These are phyloP conservation scores for Thalia dealbata DNA, from an alignment of 176 grass and related monocot genomes.

Conservation along the genomic window DNA sequence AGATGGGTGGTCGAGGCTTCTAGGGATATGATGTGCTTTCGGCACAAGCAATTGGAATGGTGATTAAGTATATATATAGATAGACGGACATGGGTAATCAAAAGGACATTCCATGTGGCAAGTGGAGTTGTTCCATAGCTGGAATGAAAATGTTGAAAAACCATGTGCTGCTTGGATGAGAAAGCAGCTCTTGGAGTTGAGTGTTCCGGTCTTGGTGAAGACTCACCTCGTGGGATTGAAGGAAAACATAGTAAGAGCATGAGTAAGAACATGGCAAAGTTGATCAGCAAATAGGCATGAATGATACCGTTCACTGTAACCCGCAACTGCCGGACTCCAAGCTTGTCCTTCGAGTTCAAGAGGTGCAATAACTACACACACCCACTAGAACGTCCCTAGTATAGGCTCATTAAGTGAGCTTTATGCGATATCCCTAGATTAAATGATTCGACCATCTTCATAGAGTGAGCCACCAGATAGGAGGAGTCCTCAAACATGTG, in stretches of 20 bases:
- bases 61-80: not conserved
- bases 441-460: too few relatives aligned
- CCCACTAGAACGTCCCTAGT: too few relatives aligned
- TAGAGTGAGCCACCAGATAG: too few relatives aligned
- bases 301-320: too few relatives aligned
- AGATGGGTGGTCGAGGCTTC: not conserved
- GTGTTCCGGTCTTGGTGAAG: not conserved
- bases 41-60: not conserved
- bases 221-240: not conserved
- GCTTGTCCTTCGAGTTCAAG: too few relatives aligned
- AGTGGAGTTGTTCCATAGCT: not conserved
- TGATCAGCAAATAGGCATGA: too few relatives aligned
- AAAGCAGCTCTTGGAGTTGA: not conserved
- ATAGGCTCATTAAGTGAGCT: too few relatives aligned
- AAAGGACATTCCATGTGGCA: constrained; percentile 3
- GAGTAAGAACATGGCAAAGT: too few relatives aligned
- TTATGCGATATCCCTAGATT: too few relatives aligned
- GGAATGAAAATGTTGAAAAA: not conserved
- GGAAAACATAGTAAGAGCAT: not conserved
- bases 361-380: too few relatives aligned
- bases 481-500: too few relatives aligned
- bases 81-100: not conserved
- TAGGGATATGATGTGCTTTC: not conserved
- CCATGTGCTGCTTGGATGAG: constrained; percentile 5
- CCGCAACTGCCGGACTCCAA: too few relatives aligned